These are phyloP conservation scores for Trichosanthes cucumerina DNA, from an alignment of 306 rosid species.

Conservation along the genomic window DNA sequence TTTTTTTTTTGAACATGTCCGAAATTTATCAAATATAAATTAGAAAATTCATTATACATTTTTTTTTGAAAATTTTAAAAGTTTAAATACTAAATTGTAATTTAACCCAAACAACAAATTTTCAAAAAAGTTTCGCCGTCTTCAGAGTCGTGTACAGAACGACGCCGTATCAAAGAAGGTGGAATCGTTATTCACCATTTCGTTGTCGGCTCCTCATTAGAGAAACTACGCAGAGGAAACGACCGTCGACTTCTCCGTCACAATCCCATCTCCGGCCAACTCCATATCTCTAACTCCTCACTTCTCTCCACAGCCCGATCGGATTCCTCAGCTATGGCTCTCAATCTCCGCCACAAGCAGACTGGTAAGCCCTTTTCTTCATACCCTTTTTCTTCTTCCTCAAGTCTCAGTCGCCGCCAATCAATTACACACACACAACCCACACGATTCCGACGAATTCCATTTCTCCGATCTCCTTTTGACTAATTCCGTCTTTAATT, in stretches of 20 bases:
- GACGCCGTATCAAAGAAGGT: neutral
- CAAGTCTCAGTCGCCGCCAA: conserved; percentile 10
- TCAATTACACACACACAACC: neutral
- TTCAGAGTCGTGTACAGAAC: neutral
- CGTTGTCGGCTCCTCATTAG: neutral
- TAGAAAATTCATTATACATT: too few relatives aligned
- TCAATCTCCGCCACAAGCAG: conserved; percentile 60
- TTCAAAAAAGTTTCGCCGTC: too few relatives aligned
- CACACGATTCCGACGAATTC: neutral
- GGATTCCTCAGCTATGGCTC: conserved; percentile 29
- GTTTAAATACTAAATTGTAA: too few relatives aligned
- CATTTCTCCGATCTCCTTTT: neutral
- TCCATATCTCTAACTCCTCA: neutral
- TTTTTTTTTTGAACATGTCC: too few relatives aligned
- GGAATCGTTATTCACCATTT: neutral
- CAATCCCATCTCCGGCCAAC: neutral
- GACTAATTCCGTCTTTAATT: neutral
- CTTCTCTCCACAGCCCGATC: neutral
- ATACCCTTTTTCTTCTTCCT: neutral
- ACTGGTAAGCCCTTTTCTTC: conserved; percentile 27
- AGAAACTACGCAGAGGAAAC: neutral
- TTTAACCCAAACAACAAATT: too few relatives aligned
- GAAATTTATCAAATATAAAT: too few relatives aligned
- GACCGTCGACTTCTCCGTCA: neutral
- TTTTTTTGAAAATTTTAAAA: too few relatives aligned